Conservation (phyloP, 305 asterid species). For the Rubia occidens region DNA sequence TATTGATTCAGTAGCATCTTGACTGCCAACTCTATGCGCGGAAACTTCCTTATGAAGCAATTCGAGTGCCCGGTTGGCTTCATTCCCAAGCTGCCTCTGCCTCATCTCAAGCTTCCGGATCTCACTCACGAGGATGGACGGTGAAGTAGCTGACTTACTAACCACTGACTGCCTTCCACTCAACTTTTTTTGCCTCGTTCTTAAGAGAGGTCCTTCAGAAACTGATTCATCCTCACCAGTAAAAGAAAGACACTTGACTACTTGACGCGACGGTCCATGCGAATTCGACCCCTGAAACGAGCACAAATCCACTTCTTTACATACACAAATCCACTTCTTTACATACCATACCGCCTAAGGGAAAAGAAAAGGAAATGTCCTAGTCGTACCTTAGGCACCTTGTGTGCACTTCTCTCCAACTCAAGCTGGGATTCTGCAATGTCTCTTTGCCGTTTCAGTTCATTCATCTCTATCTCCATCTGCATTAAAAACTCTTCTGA, state of each 20-base stretch:
- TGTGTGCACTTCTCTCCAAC: slow-evolving; percentile 55
- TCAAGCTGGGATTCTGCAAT: slow-evolving; percentile 67
- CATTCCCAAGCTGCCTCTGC: slow-evolving; percentile 86
- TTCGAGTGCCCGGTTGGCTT: slow-evolving; percentile 85
- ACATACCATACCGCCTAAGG: background rate
- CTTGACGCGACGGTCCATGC: slow-evolving; percentile 58
- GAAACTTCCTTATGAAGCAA: slow-evolving; percentile 85
- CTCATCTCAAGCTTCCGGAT: slow-evolving; percentile 79
- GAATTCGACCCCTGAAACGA: slow-evolving; percentile 50
- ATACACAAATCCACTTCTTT: background rate
- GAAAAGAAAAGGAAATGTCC: background rate
- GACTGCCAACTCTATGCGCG: slow-evolving; percentile 60
- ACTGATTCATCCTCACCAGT: slow-evolving; percentile 31
- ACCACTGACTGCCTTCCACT: slow-evolving; percentile 32
- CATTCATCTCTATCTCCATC: slow-evolving; percentile 87
- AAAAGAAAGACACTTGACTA: slow-evolving; percentile 67
- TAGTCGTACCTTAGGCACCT: slow-evolving; percentile 51
- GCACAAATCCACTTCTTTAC: background rate
- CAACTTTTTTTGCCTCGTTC: slow-evolving; percentile 31
- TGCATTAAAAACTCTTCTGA: slow-evolving; percentile 21
- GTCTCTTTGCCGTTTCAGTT: slow-evolving; percentile 78
- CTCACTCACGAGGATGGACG: slow-evolving; percentile 56
- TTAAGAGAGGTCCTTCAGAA: slow-evolving; percentile 25
- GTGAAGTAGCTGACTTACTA: slow-evolving; percentile 38
- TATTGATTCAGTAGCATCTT: slow-evolving; percentile 54